phyloP scores from a whole-genome alignment of 495 filamentous ascomycete genomes.

The Aspergillus panamensis region DNA sequence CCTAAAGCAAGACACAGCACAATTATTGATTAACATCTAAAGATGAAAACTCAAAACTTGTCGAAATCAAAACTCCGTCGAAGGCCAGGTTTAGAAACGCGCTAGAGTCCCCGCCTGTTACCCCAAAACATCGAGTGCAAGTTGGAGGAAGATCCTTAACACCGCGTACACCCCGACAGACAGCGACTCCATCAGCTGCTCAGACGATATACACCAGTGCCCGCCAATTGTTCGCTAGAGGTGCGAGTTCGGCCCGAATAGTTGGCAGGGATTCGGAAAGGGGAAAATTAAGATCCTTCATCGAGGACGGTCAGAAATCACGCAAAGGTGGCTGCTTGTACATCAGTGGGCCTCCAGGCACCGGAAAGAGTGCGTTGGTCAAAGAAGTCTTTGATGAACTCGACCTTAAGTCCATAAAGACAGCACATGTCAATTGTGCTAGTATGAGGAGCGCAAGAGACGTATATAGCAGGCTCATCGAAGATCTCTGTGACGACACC shows the following conservation, averaged over 20 bases:
- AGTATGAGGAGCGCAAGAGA: conserved; percentile 82
- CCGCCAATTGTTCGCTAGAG: conserved; percentile 80
- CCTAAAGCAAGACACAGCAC: not conserved
- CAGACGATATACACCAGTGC: conserved; percentile 81
- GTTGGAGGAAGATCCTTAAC: conserved; percentile 62
- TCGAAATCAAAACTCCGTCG: conserved; percentile 51
- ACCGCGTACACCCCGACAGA: conserved; percentile 52
- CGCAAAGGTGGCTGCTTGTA: conserved; percentile 82
- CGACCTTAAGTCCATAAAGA: conserved; percentile 51
- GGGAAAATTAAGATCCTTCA: conserved; percentile 63
- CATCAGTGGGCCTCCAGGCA: conserved; percentile 92
- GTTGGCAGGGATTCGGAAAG: conserved; percentile 82
- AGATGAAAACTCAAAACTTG: conserved; percentile 34
- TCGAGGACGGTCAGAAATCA: conserved; percentile 57
- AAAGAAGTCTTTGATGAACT: conserved; percentile 67
- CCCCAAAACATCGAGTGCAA: conserved; percentile 65
- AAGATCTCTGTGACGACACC: conserved; percentile 57
- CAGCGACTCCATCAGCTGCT: conserved; percentile 53
- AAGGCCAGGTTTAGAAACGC: conserved; percentile 67
- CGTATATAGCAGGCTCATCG: conserved; percentile 70
- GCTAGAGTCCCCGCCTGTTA: conserved; percentile 59
- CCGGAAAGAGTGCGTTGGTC: conserved; percentile 92
- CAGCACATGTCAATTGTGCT: conserved; percentile 90
- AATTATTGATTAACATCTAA: conserved; percentile 4
- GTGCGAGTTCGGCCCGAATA: conserved; percentile 68